Percentiles rank a stretch among this genome's conserved stretches.
Evolutionary conservation across 257 asterid genomes (phyloP).

Genomic region (Ligustrum vulgare): DNA sequence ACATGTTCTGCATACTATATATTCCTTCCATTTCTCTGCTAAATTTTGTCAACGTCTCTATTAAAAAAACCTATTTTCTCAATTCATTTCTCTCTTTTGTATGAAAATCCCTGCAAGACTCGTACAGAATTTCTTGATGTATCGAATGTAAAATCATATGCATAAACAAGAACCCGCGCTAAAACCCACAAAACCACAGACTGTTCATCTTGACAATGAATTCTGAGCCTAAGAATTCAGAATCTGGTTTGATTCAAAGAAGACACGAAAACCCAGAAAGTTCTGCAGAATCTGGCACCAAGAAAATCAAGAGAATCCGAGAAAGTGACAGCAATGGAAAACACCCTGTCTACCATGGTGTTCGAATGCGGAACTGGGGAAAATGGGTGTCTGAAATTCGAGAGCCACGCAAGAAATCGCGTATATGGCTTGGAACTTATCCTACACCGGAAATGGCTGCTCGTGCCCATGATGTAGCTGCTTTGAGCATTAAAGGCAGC

Average conservation of each 20-base stretch:
- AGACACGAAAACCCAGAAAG: background rate
- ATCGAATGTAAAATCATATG: background rate
- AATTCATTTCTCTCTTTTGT: background rate
- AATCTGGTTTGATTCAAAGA: background rate
- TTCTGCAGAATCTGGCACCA: conserved; percentile 8
- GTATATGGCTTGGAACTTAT: conserved; percentile 49
- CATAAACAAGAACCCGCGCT: background rate
- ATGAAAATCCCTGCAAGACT: background rate
- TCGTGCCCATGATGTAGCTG: conserved; percentile 51
- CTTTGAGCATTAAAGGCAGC: conserved; percentile 43
- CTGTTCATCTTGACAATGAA: background rate
- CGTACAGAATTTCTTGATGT: background rate
- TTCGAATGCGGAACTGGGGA: conserved; percentile 50
- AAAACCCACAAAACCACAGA: background rate
- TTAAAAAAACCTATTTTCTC: background rate
- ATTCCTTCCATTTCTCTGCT: conserved; percentile 24
- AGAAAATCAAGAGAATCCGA: conserved; percentile 34
- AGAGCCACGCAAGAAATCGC: conserved; percentile 44
- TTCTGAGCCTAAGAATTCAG: background rate
- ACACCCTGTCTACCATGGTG: conserved; percentile 39
- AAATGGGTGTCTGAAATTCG: conserved; percentile 55
- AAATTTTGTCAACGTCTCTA: conserved; percentile 3
- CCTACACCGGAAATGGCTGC: conserved; percentile 51
- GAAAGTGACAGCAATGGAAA: conserved; percentile 29
- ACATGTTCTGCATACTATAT: background rate